A percentile compares a stretch with the other conserved stretches of the same genome.
Evolutionary conservation across 345 rosid genomes (phyloP).

Genomic region (Microcos paniculata): DNA sequence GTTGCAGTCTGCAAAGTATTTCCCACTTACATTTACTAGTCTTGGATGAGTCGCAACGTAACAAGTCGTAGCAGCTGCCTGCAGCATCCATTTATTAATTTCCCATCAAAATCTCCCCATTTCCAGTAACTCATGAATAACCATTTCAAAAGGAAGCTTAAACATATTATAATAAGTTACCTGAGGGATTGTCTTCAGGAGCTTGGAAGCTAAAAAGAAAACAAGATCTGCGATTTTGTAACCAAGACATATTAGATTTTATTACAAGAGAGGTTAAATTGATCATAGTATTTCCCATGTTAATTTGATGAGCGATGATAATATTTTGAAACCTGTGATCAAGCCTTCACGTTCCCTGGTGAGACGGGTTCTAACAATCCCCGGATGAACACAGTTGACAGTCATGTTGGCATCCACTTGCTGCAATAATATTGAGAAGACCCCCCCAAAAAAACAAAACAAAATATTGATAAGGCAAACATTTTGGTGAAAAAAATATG

Average conservation of each 20-base stretch:
- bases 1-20: slow-evolving; percentile 89
- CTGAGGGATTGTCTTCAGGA: slow-evolving; percentile 90
- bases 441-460: background rate
- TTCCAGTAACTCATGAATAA: background rate
- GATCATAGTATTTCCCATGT: too few relatives aligned
- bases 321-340: slow-evolving; percentile 50
- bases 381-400: slow-evolving; percentile 91
- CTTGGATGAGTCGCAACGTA: slow-evolving; percentile 75
- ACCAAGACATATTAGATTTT: background rate
- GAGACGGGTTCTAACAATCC: slow-evolving; percentile 85
- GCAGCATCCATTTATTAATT: background rate
- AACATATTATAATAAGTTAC: slow-evolving; percentile 25
- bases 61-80: slow-evolving; percentile 98
- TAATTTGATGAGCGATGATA: too few relatives aligned
- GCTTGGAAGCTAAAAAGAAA: slow-evolving; percentile 81
- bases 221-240: slow-evolving; percentile 53
- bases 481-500: background rate
- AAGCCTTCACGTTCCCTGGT: slow-evolving; percentile 93
- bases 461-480: background rate
- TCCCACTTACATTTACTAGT: slow-evolving; percentile 56
- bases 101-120: background rate
- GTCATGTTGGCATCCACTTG: slow-evolving; percentile 79
- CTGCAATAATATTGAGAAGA: slow-evolving; percentile 38
- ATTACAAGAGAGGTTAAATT: background rate
- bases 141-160: background rate